Evolutionary conservation across 768 basidiomycete species (phyloP).

Genomic region (Piloderma croceum): DNA sequence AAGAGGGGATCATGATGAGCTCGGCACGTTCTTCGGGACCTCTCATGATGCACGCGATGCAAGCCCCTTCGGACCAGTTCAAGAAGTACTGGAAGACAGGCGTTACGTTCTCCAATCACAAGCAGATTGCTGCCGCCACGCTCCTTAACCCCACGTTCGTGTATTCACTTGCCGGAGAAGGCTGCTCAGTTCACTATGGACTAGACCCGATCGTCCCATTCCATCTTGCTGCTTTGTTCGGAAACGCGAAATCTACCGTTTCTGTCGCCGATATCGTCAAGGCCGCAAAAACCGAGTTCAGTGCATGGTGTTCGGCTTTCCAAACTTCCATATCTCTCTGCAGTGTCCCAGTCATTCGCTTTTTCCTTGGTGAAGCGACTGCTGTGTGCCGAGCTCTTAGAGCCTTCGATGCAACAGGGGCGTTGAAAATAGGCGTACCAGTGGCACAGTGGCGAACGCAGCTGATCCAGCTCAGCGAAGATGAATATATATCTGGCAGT

Average conservation of each 20-base stretch:
- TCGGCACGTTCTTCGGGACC: slow-evolving; percentile 33
- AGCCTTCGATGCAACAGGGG: slow-evolving; percentile 11
- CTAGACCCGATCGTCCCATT: slow-evolving; percentile 38
- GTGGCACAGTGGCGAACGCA: slow-evolving; percentile 30
- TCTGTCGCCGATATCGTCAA: slow-evolving; percentile 21
- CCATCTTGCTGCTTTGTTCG: slow-evolving; percentile 32
- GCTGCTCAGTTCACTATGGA: slow-evolving; percentile 39
- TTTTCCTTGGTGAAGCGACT: slow-evolving; percentile 37
- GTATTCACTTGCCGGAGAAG: slow-evolving; percentile 33
- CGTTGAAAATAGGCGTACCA: slow-evolving; percentile 25
- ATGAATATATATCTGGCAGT: slow-evolving; percentile 22
- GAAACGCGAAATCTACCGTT: slow-evolving; percentile 8
- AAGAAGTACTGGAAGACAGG: slow-evolving; percentile 39
- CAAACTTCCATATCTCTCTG: slow-evolving; percentile 8
- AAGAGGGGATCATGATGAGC: slow-evolving; percentile 2
- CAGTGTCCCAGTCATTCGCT: slow-evolving; percentile 25
- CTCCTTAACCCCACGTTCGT: slow-evolving; percentile 43
- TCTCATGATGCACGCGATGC: slow-evolving; percentile 14
- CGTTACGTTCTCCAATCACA: slow-evolving; percentile 24
- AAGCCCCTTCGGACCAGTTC: slow-evolving; percentile 17
- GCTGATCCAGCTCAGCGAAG: slow-evolving; percentile 26
- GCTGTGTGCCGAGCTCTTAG: slow-evolving; percentile 34
- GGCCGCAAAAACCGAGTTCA: slow-evolving; percentile 27
- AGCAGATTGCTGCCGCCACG: slow-evolving; percentile 17
- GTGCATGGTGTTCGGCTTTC: slow-evolving; percentile 28